These are phyloP conservation scores for Nyssa sinensis DNA, from an alignment of 148 eudicot species.

Conservation along the genomic window DNA sequence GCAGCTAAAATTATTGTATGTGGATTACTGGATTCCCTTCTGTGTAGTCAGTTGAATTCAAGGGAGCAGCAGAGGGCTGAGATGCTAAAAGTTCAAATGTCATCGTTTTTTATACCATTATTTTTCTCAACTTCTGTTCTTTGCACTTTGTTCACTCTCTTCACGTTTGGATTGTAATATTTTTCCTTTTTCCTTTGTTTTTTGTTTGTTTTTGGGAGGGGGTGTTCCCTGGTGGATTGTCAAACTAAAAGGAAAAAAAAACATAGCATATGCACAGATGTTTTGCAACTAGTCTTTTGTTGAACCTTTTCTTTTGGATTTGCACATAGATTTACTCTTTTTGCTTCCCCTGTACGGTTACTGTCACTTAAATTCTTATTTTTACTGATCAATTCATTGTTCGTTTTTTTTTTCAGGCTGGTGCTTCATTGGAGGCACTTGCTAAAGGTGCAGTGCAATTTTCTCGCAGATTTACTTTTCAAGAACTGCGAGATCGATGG, in stretches of 20 bases:
- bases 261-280: background rate
- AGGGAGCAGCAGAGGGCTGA: background rate
- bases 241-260: background rate
- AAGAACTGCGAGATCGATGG: constrained; percentile 82
- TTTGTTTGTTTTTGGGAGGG: background rate
- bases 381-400: background rate
- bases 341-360: background rate
- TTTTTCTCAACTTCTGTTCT: too few species aligned
- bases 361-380: background rate
- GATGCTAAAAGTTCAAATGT: background rate
- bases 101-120: background rate
- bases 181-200: too few species aligned
- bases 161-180: background rate
- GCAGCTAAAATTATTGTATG: background rate
- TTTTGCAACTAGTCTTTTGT: background rate
- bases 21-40: background rate
- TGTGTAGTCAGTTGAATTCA: background rate
- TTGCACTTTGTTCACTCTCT: background rate
- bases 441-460: constrained; percentile 94
- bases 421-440: constrained; percentile 90
- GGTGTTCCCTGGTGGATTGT: background rate
- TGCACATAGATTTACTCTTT: background rate
- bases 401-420: constrained; percentile 45
- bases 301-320: background rate
- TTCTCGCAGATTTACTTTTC: constrained; percentile 66